Conservation (phyloP, 768 basidiomycete species). For the Kwoniella shandongensis region DNA sequence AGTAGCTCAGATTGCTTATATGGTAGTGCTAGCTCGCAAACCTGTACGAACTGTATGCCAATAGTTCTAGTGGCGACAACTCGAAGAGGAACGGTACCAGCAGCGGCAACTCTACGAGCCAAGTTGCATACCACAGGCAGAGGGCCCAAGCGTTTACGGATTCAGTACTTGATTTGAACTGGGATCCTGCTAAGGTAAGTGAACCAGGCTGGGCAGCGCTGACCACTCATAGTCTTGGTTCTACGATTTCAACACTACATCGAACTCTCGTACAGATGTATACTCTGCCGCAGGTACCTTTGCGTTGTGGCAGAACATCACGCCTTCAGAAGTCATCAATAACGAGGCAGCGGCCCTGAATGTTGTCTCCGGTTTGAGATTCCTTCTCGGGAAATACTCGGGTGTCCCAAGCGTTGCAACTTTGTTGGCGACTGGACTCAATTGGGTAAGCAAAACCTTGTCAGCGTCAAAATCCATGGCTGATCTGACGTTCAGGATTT, state of each 20-base stretch:
- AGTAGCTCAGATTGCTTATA: conserved; percentile 56
- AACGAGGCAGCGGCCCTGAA: conserved; percentile 66
- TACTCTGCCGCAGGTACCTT: conserved; percentile 68
- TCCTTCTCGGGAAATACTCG: conserved; percentile 64
- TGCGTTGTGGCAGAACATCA: conserved; percentile 81
- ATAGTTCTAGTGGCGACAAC: conserved; percentile 20
- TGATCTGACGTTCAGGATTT: conserved; percentile 45
- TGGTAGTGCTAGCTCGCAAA: conserved; percentile 40
- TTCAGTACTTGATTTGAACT: conserved; percentile 80
- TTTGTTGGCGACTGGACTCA: conserved; percentile 72
- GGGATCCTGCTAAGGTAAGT: conserved; percentile 64
- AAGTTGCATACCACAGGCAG: conserved; percentile 59
- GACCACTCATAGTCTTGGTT: conserved; percentile 57
- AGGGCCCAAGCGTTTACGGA: conserved; percentile 63
- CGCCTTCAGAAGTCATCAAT: conserved; percentile 67
- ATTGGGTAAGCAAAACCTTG: conserved; percentile 61
- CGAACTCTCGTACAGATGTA: conserved; percentile 64
- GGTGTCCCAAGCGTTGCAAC: conserved; percentile 76
- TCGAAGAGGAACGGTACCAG: conserved; percentile 11
- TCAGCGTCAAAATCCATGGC: neutral
- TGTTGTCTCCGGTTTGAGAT: conserved; percentile 71
- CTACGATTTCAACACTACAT: conserved; percentile 82
- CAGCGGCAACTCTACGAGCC: conserved; percentile 25
- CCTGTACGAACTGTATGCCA: conserved; percentile 44
- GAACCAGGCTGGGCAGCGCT: conserved; percentile 27